Conservation (phyloP, 2,329 filamentous ascomycete genomes). For the Arthrobotrys sinensis region DNA sequence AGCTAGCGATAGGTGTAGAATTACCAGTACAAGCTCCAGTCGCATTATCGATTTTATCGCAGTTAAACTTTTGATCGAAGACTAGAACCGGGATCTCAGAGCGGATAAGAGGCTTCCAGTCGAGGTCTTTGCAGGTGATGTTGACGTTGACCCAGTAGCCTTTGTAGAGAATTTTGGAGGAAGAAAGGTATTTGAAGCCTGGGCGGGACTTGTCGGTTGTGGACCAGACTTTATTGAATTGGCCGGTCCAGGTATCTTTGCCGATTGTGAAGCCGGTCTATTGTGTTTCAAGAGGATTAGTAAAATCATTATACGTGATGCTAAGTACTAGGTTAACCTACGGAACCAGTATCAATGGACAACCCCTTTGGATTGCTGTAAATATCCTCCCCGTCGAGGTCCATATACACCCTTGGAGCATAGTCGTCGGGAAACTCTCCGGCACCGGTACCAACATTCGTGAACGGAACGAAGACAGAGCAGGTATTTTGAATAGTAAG, state of each 20-base stretch:
- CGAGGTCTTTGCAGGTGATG: constrained; percentile 38
- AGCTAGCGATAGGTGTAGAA: background rate
- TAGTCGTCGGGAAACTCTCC: constrained; percentile 21
- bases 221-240: constrained; percentile 33
- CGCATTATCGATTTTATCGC: constrained; percentile 17
- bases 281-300: background rate
- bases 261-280: constrained; percentile 51
- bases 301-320: too few relatives aligned
- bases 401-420: constrained; percentile 29
- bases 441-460: constrained; percentile 10
- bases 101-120: constrained; percentile 19
- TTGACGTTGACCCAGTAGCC: constrained; percentile 50
- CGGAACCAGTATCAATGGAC: constrained; percentile 36
- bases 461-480: constrained; percentile 24
- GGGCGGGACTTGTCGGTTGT: constrained; percentile 16
- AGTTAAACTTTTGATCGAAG: constrained; percentile 24
- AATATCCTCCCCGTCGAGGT: constrained; percentile 30
- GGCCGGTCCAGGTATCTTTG: constrained; percentile 19
- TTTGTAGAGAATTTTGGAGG: constrained; percentile 41
- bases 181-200: constrained; percentile 48
- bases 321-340: background rate
- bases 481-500: background rate
- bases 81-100: constrained; percentile 35
- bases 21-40: constrained; percentile 21
- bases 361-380: constrained; percentile 20